These are phyloP conservation scores for Phyllosticta citribraziliensis DNA, from an alignment of 2,329 filamentous ascomycete genomes.

Conservation along the genomic window DNA sequence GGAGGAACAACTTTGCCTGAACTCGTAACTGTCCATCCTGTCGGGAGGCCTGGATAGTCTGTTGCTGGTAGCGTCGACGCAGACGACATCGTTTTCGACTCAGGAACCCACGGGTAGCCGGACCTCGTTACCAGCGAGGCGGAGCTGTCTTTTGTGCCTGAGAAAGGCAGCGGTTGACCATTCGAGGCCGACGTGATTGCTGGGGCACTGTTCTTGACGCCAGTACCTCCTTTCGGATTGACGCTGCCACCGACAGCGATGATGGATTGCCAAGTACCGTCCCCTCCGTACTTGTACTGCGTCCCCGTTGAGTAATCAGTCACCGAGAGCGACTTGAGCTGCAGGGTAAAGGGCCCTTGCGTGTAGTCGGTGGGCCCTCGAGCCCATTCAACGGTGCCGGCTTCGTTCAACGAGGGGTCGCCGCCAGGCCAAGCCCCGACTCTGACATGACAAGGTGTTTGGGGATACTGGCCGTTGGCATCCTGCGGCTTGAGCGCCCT, in stretches of 20 bases:
- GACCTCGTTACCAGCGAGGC: conserved; percentile 43
- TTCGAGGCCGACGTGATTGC: conserved; percentile 52
- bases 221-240: conserved; percentile 48
- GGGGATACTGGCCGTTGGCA: conserved; percentile 74
- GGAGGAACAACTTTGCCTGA: conserved; percentile 71
- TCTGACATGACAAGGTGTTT: conserved; percentile 91
- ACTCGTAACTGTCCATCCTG: conserved; percentile 70
- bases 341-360: conserved; percentile 77
- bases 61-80: conserved; percentile 35
- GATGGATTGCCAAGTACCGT: conserved; percentile 75
- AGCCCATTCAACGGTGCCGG: conserved; percentile 85
- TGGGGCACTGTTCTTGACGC: conserved; percentile 47
- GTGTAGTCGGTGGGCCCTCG: conserved; percentile 76
- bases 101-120: conserved; percentile 53
- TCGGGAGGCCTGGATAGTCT: conserved; percentile 53
- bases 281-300: conserved; percentile 68
- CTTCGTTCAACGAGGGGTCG: conserved; percentile 69
- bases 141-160: conserved; percentile 49
- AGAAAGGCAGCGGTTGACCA: conserved; percentile 58
- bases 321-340: conserved; percentile 63
- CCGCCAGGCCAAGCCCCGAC: conserved; percentile 89
- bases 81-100: conserved; percentile 42
- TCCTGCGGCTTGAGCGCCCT: conserved; percentile 62
- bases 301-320: conserved; percentile 90
- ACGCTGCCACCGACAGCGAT: conserved; percentile 66